Evolutionary conservation across 352 stramenopile species (phyloP), one percentile per base, ranked within the genome.

Genomic region (Halophytophthora polymorphica): DNA sequence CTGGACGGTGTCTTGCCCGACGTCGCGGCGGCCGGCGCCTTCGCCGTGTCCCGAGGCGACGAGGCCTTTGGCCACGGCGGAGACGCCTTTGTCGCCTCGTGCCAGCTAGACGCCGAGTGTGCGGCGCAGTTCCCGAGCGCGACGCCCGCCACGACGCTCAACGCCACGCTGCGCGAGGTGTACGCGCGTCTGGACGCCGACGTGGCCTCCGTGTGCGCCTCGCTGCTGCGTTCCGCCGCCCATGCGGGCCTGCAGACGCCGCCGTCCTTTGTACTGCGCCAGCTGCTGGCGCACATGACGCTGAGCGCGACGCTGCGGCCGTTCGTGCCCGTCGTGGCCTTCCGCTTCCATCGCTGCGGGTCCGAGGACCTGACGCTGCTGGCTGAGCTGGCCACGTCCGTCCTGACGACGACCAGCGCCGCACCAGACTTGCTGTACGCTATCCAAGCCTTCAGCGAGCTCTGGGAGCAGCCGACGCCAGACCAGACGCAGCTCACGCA

Each of bases 401-500:
- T 77, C 3, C 63, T 67, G 3, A 28, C 55, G 23, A 38, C 45
- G 15, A 37, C 56, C 6, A 12, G 39, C 6, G 38, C 55, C 41
- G 7, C 29, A 40, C 1, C 67, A 2, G 59, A 77, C 41, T 49
- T 90, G 15, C 45, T 89, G 18, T 80, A 72, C 52, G 76, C 74
- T 8, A 48, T 90, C 17, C 82, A 87, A 50, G 58, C 70, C 40
- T 90, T 89, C 50, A 90, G 73, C 12, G 82, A 93, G 54, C 60
- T 93, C 21, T 93, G 82, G 82, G 79, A 93, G 28, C 39, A 28
- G 0, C 79, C 79, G 2, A 61, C 76, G 19, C 75, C 77, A 1
- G 69, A 69, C 37, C 54, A 77, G 28, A 56, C 53, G 0, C 54
- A 72, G 43, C 53, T 93, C 12, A 55, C 71, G 21, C 29, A 59